Conservation (phyloP, 768 basidiomycete genomes). For the Boletus reticuloceps region DNA sequence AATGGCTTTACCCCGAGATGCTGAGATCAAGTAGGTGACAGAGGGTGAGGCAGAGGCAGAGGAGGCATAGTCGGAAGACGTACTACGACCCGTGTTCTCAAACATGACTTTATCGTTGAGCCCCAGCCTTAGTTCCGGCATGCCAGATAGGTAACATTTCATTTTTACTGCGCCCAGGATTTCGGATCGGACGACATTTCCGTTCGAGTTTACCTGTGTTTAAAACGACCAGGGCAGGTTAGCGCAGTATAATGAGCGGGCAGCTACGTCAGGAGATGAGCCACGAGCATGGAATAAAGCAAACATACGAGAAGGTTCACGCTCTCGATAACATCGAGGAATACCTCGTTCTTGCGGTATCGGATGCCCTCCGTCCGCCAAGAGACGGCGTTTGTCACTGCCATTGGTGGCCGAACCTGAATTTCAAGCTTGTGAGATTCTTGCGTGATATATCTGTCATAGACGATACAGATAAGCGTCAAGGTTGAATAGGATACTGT, state of each 20-base stretch:
- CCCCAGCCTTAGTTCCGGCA: constrained; percentile 95
- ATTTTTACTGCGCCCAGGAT: constrained; percentile 99
- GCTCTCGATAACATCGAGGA: constrained; percentile 96
- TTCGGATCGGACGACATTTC: constrained; percentile 95
- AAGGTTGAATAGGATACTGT: neutral
- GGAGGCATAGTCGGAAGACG: constrained; percentile 28
- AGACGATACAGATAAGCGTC: neutral
- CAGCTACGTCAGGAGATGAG: neutral
- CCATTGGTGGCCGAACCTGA: constrained; percentile 89
- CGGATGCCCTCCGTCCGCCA: constrained; percentile 98
- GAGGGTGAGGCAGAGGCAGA: neutral
- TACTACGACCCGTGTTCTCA: constrained; percentile 93
- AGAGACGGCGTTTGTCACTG: constrained; percentile 97
- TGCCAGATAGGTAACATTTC: constrained; percentile 99
- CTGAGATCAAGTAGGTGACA: neutral
- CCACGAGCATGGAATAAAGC: neutral
- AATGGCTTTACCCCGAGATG: constrained; percentile 88
- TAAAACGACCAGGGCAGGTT: neutral
- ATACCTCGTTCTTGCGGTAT: constrained; percentile 99
- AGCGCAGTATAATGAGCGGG: neutral
- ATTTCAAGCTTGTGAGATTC: constrained; percentile 97
- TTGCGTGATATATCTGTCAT: constrained; percentile 88
- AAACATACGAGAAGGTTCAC: constrained; percentile 86
- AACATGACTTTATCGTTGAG: constrained; percentile 99
- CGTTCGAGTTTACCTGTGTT: constrained; percentile 87